phyloP scores from a whole-genome alignment of 371 early-diverging fungal genomes.

The Apophysomyces ossiformis region DNA sequence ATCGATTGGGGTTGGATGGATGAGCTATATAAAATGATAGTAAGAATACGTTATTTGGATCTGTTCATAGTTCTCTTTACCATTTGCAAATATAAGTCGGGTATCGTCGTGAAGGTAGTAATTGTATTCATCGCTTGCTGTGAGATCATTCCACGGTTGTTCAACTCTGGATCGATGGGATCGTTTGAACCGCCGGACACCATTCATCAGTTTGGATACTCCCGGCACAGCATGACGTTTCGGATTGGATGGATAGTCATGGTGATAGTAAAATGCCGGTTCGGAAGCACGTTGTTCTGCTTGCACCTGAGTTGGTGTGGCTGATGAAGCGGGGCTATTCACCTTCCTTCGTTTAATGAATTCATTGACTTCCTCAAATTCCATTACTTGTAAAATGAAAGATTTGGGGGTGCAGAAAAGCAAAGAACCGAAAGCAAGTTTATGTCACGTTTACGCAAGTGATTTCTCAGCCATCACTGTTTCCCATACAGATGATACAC shows the following conservation, averaged over 20 bases:
- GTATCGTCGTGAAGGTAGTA: slow-evolving; percentile 6
- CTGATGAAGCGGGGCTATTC: not conserved
- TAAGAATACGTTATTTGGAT: not conserved
- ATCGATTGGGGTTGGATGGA: slow-evolving; percentile 7
- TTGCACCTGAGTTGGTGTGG: not conserved
- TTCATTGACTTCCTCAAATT: slow-evolving; percentile 31
- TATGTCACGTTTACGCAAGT: too few relatives aligned
- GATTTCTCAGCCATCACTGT: too few relatives aligned
- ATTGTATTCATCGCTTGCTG: not conserved
- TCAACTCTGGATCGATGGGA: slow-evolving; percentile 7
- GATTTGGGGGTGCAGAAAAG: not conserved
- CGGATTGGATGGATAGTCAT: slow-evolving; percentile 8
- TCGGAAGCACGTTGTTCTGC: not conserved
- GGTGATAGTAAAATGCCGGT: not conserved
- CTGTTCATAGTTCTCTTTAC: not conserved
- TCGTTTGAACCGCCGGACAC: slow-evolving; percentile 9
- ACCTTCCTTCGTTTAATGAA: slow-evolving; percentile 26
- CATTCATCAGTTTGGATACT: slow-evolving; percentile 10
- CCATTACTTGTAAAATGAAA: slow-evolving; percentile 13
- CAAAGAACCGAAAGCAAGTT: too few relatives aligned
- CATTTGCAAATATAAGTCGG: not conserved
- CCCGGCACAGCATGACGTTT: slow-evolving; percentile 17
- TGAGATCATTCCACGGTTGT: not conserved
- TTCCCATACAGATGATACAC: too few relatives aligned
- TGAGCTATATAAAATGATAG: not conserved